Evolutionary conservation across 2,329 filamentous ascomycete species (phyloP), one percentile per base, ranked within the genome.

Genomic region (Colletotrichum sp.): DNA sequence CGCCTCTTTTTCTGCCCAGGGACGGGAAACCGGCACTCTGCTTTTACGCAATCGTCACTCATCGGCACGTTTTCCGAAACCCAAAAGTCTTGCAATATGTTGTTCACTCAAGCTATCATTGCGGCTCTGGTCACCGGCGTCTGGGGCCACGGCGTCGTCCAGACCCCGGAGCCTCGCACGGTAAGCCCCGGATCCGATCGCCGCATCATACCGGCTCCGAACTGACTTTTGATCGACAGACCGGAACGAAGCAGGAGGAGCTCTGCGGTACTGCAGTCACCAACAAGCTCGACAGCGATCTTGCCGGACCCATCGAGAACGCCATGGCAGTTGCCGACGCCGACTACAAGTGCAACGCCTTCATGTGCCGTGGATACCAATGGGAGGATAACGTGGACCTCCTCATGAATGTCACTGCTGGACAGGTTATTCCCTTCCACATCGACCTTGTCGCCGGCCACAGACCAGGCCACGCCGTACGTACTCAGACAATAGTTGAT

Each of bases 381-480:
- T 81, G 79, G 74, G 80, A 81, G 34, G 81, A 83, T 62, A 83
- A 83, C 68, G 59, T 57, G 18, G 79, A 80, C 21, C 80, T 80
- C 15, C 79, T 82, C n/a, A 76, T 79, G 12, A 59, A 39, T 1
- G 79, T 81, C 32, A 78, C 70, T 4, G 78, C 84, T 15, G 85
- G 85, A 15, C 79, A 87, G 68, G 81, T 80, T 4, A 77, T 87
- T 34, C 80, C 82, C 57, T 85, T 87, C 72, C 80, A 81, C 10
- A 82, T 87, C 32, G 84, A 85, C 21, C 84, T 87, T 28, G 80
- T 84, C 26, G 83, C 84, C 4, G 84, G 85, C 1, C 85, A 87
- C 77, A 80, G 81, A 30, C 81, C 81, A 2, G 81, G 81, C n/a
- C 81, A 79, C 28, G 80, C 80, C 13, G 80, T 82, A 34, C 78